Base-by-base conservation (phyloP, 179 eudicot genomes). In the Kewa caespitosa region DNA sequence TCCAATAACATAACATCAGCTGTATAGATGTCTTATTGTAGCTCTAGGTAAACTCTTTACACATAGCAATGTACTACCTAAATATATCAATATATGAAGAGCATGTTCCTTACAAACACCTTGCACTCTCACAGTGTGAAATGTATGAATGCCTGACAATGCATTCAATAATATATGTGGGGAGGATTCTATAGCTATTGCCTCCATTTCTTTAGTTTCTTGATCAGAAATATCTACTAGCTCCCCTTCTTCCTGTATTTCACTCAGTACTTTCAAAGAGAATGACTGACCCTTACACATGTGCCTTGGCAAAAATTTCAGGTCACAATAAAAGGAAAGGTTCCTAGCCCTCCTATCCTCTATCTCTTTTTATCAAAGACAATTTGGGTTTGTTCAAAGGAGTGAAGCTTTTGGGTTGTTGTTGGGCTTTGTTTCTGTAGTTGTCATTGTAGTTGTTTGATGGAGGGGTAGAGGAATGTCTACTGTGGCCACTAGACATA, bases 211-310 rank as follows among this genome's bases (percentile, higher is more conserved):
- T 28, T 18, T 33, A 0, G 3, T 2, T 3, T 38, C 52, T n/a
- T 25, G 9, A 6, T 0, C 28, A n/a, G n/a, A n/a, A n/a, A n/a
- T n/a, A 0, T 17, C 46, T 0, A 8, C n/a, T 0, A 6, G 2
- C 18, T 1, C 14, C 0, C 9, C 70, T 7, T 74, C 70, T 20
- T 64, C 70, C 0, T 2, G 5, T 1, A 32, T 61, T 1, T 62
- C n/a, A n/a, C n/a, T n/a, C n/a, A n/a, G 61, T 0, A 25, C 5
- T 11, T 75, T 48, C 8, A 75, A 0, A 1, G 14, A 17, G 10
- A 13, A 75, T 0, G 66, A 17, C 0, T 23, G 36, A 23, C 57
- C 59, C 9, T 64, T 33, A 23, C 63, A 74, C 0, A 33, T 18
- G 11, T 65, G 72, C 10, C 32, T 25, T 0, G 18, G 48, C 11